Evolutionary conservation across 305 asterid genomes (phyloP).

Genomic region (Fraxinus latifolia): DNA sequence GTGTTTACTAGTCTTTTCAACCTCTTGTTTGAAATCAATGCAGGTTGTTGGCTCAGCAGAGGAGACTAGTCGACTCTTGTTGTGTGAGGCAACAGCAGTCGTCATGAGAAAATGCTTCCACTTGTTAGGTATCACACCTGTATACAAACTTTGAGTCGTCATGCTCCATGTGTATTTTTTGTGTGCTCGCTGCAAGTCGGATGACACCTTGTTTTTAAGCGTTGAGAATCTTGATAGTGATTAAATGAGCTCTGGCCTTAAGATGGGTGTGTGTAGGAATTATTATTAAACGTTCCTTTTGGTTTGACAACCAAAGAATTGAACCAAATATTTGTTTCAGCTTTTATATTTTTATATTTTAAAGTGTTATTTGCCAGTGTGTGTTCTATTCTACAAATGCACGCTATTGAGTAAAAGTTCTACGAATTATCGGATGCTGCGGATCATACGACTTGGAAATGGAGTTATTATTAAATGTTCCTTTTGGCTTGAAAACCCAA

Average conservation of each 20-base stretch:
- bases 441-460: neutral
- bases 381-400: neutral
- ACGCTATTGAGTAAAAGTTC: neutral
- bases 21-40: neutral
- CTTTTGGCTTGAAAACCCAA: neutral
- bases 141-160: conserved; percentile 58
- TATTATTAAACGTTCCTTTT: neutral
- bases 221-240: neutral
- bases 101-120: conserved; percentile 88
- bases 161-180: neutral
- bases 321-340: neutral
- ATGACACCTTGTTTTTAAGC: neutral
- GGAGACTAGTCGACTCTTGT: conserved; percentile 76
- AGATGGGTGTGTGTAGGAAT: neutral
- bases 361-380: neutral
- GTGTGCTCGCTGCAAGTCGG: neutral
- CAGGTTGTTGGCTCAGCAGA: conserved; percentile 79
- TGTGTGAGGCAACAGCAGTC: conserved; percentile 90
- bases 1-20: neutral
- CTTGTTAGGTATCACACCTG: conserved; percentile 82
- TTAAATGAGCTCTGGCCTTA: neutral
- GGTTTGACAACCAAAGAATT: neutral
- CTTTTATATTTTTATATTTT: neutral
- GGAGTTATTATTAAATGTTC: neutral
- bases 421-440: too few relatives aligned